These are phyloP conservation scores for Trichoderma koningii DNA, from an alignment of 2,329 filamentous ascomycete species.

Conservation along the genomic window DNA sequence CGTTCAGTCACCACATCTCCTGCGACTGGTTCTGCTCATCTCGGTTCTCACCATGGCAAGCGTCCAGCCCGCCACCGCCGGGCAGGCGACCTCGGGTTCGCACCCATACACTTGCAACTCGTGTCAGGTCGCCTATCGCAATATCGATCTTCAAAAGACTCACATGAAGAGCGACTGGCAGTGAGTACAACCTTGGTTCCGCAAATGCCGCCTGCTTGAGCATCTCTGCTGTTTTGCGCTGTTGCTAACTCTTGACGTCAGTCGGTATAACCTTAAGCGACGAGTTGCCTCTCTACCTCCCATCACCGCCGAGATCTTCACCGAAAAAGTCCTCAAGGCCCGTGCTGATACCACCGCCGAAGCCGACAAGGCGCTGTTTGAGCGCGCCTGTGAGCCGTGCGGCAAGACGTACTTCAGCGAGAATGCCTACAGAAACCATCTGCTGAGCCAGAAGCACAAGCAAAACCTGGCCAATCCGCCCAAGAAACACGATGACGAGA, in stretches of 20 bases:
- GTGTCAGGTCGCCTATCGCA: slow-evolving; percentile 94
- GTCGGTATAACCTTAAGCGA: slow-evolving; percentile 94
- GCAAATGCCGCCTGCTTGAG: too few species aligned
- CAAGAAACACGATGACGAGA: slow-evolving; percentile 62
- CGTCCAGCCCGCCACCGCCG: slow-evolving; percentile 38
- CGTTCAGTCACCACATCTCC: background rate
- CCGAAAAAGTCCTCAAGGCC: slow-evolving; percentile 91
- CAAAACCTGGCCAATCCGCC: slow-evolving; percentile 52
- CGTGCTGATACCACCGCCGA: slow-evolving; percentile 82
- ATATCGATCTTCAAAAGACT: slow-evolving; percentile 85
- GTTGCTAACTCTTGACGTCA: slow-evolving; percentile 39
- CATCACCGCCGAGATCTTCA: slow-evolving; percentile 88
- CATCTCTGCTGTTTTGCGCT: background rate
- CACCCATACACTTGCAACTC: slow-evolving; percentile 98
- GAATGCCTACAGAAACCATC: slow-evolving; percentile 91
- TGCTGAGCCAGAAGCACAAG: slow-evolving; percentile 88
- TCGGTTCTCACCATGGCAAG: slow-evolving; percentile 49
- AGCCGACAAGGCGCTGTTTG: slow-evolving; percentile 84
- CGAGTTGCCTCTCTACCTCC: slow-evolving; percentile 87
- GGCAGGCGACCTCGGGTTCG: slow-evolving; percentile 48
- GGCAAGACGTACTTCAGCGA: slow-evolving; percentile 94
- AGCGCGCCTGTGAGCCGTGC: slow-evolving; percentile 79
- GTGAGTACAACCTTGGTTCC: slow-evolving; percentile 56
- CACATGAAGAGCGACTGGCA: slow-evolving; percentile 99
- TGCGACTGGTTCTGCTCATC: background rate